Evolutionary conservation across 345 rosid species (phyloP).

Genomic region (Excoecaria cochinchinensis): DNA sequence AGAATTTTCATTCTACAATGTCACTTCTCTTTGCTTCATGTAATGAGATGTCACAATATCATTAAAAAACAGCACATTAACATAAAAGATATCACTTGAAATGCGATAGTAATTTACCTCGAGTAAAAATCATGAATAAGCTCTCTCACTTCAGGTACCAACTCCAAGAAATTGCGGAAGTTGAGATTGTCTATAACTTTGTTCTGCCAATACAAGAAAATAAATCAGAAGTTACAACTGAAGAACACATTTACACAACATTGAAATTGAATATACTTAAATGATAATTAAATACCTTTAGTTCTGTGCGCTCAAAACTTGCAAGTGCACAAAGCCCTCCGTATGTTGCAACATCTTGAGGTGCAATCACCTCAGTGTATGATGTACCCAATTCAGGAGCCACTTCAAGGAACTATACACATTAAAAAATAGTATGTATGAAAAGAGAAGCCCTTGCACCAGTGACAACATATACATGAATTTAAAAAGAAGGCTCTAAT

Average conservation of each 20-base stretch:
- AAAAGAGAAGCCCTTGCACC: background rate
- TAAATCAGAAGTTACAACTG: conserved; percentile 21
- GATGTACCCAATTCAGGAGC: conserved; percentile 84
- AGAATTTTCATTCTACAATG: background rate
- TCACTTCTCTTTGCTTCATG: background rate
- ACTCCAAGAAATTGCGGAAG: conserved; percentile 94
- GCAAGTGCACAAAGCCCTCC: conserved; percentile 99
- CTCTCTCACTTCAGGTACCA: conserved; percentile 98
- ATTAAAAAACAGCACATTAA: background rate
- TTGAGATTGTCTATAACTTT: conserved; percentile 90
- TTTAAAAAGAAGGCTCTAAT: background rate
- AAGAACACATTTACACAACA: background rate
- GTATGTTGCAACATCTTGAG: conserved; percentile 97
- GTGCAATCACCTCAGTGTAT: conserved; percentile 88
- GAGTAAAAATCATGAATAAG: conserved; percentile 94
- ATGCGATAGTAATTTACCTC: conserved; percentile 43
- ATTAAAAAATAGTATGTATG: background rate
- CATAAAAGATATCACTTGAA: background rate
- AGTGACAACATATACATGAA: background rate
- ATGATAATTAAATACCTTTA: conserved; percentile 55
- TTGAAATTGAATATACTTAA: background rate
- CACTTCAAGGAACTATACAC: conserved; percentile 84
- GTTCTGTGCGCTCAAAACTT: conserved; percentile 88
- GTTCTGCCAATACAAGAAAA: conserved; percentile 48
- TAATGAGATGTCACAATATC: conserved; percentile 2